phyloP scores from a whole-genome alignment of 169 alveolate genomes.

The Eimeria brunetti region DNA sequence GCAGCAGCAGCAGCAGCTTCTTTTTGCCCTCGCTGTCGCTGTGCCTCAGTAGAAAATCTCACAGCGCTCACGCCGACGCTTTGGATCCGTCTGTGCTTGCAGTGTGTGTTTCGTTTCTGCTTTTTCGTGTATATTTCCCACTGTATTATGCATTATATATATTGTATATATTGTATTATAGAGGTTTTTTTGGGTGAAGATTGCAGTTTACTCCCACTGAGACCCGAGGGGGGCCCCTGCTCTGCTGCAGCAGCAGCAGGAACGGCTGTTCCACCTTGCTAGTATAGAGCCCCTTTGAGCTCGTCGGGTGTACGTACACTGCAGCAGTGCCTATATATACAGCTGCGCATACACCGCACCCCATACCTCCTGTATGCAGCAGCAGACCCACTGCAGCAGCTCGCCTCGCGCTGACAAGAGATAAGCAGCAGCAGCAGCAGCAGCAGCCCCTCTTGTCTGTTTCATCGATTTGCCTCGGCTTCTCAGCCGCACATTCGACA shows the following conservation, averaged over 20 bases:
- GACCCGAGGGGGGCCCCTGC: no score
- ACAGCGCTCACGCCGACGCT: background rate
- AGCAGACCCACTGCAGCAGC: background rate
- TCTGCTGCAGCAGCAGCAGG: no score
- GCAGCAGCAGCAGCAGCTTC: no score
- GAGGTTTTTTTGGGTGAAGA: constrained; percentile 9
- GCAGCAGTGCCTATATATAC: background rate
- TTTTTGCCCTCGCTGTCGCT: no score
- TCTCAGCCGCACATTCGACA: no score
- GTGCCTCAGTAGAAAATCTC: no score
- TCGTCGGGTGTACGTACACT: background rate
- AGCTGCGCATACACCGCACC: background rate
- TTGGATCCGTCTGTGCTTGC: background rate
- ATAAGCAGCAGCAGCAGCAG: background rate
- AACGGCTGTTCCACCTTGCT: background rate
- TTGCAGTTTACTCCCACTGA: no score
- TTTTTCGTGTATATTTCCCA: no score
- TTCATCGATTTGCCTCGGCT: background rate
- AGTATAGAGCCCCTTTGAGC: background rate
- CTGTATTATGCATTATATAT: no score
- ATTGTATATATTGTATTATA: background rate
- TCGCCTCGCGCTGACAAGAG: background rate
- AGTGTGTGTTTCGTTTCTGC: background rate
- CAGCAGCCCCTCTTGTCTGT: background rate
- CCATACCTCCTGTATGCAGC: background rate